Conservation (phyloP, 257 asterid genomes). For the Echium plantagineum region DNA sequence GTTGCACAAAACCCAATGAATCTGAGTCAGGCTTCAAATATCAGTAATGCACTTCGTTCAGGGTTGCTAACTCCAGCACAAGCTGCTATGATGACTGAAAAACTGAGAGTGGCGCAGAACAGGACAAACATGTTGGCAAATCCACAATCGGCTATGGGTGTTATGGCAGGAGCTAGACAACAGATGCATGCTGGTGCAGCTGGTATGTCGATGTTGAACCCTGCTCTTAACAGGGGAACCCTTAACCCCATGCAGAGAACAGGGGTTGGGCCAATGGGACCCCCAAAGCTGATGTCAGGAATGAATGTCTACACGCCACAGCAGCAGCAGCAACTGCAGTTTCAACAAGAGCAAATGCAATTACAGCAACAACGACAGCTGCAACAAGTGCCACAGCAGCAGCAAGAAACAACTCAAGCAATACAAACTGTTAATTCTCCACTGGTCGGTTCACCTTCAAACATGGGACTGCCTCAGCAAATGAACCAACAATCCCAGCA, state of each 20-base stretch:
- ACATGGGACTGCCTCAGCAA: slow-evolving; percentile 54
- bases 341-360: slow-evolving; percentile 20
- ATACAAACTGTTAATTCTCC: slow-evolving; percentile 60
- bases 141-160: slow-evolving; percentile 45
- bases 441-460: slow-evolving; percentile 81
- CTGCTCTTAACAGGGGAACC: slow-evolving; percentile 52
- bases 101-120: slow-evolving; percentile 8
- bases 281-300: slow-evolving; percentile 67
- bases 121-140: slow-evolving; percentile 43
- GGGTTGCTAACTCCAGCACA: slow-evolving; percentile 41
- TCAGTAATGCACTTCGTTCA: slow-evolving; percentile 40
- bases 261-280: slow-evolving; percentile 74
- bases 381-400: slow-evolving; percentile 25
- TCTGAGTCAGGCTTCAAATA: slow-evolving; percentile 45
- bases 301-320: slow-evolving; percentile 55
- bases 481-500: slow-evolving; percentile 40
- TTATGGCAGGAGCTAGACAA: slow-evolving; percentile 60
- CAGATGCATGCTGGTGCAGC: slow-evolving; percentile 59
- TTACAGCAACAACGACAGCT: slow-evolving; percentile 33
- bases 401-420: slow-evolving; percentile 50
- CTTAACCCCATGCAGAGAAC: slow-evolving; percentile 62
- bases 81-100: slow-evolving; percentile 26
- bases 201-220: slow-evolving; percentile 53
- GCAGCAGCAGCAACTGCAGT: slow-evolving; percentile 44
- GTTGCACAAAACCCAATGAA: slow-evolving; percentile 52